These are phyloP conservation scores for Pseudonitzschia delicatissima DNA, from an alignment of 108 stramenopile species.

Conservation along the genomic window DNA sequence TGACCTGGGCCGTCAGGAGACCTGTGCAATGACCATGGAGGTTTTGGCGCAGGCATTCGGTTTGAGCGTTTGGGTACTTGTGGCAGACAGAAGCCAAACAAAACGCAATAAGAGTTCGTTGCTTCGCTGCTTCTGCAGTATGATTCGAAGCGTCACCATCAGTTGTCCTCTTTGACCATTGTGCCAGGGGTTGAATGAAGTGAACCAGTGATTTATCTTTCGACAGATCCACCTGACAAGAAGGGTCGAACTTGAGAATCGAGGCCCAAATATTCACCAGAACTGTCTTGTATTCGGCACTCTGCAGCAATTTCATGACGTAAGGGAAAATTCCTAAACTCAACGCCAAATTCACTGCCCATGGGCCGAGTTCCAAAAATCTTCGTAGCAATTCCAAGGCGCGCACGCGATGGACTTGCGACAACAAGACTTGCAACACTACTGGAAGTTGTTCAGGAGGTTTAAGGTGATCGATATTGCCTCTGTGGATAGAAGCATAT, in stretches of 20 bases:
- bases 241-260: conserved; percentile 88
- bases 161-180: conserved; percentile 34
- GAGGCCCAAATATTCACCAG: conserved; percentile 94
- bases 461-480: conserved; percentile 32
- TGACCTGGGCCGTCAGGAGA: conserved; percentile 52
- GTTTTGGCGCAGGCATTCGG: conserved; percentile 78
- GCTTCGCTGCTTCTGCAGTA: conserved; percentile 49
- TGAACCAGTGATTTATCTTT: conserved; percentile 81
- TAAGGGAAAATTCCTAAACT: conserved; percentile 97
- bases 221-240: conserved; percentile 89
- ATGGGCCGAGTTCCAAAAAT: conserved; percentile 90
- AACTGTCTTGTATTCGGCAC: conserved; percentile 89
- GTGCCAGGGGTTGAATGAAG: conserved; percentile 83
- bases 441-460: conserved; percentile 95
- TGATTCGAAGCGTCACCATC: conserved; percentile 1
- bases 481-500: conserved; percentile 63
- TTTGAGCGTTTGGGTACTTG: conserved; percentile 79
- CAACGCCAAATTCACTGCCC: conserved; percentile 93
- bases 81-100: conserved; percentile 79
- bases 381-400: conserved; percentile 86
- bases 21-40: conserved; percentile 63
- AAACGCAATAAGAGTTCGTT: conserved; percentile 89
- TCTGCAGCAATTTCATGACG: conserved; percentile 91
- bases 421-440: conserved; percentile 93
- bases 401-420: conserved; percentile 87